These are phyloP conservation scores for Musa troglodytarum DNA, from an alignment of 176 grass and related monocot species.

Conservation along the genomic window DNA sequence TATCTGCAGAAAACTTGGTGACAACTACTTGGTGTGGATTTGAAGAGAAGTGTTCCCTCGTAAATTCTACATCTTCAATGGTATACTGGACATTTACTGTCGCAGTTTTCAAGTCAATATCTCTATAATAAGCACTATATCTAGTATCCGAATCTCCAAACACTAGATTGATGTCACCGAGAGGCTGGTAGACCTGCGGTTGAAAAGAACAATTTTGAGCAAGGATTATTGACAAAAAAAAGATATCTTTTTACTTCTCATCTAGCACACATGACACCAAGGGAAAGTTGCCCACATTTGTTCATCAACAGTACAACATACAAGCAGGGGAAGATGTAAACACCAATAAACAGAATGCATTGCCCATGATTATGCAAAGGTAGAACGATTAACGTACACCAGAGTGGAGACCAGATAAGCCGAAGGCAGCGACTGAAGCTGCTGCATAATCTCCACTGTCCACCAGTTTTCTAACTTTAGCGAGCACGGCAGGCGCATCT, in stretches of 20 bases:
- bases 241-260: not conserved
- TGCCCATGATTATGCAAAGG: not conserved
- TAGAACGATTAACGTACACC: constrained; percentile 39
- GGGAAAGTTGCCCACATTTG: too few species aligned
- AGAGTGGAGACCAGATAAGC: constrained; percentile 40
- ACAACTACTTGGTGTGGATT: constrained; percentile 61
- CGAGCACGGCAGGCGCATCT: constrained; percentile 52
- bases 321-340: not conserved
- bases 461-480: constrained; percentile 73
- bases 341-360: not conserved
- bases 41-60: constrained; percentile 73
- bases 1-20: constrained; percentile 54
- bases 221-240: constrained; percentile 3
- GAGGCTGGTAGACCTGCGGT: constrained; percentile 76
- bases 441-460: constrained; percentile 58
- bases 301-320: too few species aligned
- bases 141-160: constrained; percentile 37
- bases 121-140: constrained; percentile 54
- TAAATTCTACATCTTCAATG: constrained; percentile 50
- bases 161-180: constrained; percentile 56
- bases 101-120: constrained; percentile 62
- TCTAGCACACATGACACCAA: not conserved
- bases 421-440: constrained; percentile 56
- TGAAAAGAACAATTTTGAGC: constrained; percentile 6
- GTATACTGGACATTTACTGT: constrained; percentile 50